These are phyloP conservation scores for Dactylellina leptospora DNA, from an alignment of 2,329 filamentous ascomycete species.

Conservation along the genomic window DNA sequence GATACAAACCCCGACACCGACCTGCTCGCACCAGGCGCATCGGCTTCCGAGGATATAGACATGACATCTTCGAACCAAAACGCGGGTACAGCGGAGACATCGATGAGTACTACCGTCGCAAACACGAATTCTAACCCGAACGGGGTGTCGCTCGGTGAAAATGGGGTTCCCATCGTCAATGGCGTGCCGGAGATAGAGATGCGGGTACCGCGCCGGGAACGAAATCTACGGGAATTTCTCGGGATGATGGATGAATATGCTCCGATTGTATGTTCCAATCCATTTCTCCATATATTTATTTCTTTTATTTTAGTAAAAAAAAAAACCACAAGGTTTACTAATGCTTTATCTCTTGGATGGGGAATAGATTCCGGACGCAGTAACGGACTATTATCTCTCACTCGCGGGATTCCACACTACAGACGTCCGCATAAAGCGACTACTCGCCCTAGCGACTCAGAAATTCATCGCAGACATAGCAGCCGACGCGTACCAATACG, in stretches of 20 bases:
- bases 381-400: slow-evolving; percentile 97
- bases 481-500: slow-evolving; percentile 97
- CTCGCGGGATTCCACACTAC: slow-evolving; percentile 92
- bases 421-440: slow-evolving; percentile 85
- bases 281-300: background rate
- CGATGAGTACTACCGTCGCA: slow-evolving; percentile 38
- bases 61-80: slow-evolving; percentile 43
- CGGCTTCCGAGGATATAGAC: slow-evolving; percentile 48
- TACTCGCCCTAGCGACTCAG: slow-evolving; percentile 95
- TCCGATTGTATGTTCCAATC: slow-evolving; percentile 76
- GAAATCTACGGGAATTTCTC: slow-evolving; percentile 88
- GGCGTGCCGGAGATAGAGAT: slow-evolving; percentile 17
- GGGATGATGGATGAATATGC: slow-evolving; percentile 98
- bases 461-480: slow-evolving; percentile 99
- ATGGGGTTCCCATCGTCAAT: slow-evolving; percentile 9
- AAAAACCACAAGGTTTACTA: background rate
- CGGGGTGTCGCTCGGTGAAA: slow-evolving; percentile 29
- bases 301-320: background rate
- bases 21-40: slow-evolving; percentile 6
- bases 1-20: slow-evolving; percentile 51
- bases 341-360: background rate
- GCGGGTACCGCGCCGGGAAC: slow-evolving; percentile 77
- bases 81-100: slow-evolving; percentile 19
- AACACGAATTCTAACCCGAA: slow-evolving; percentile 44
- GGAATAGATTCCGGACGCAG: slow-evolving; percentile 88